A percentile compares a stretch with the other conserved stretches of the same genome.
phyloP scores from a whole-genome alignment of 1,139 yeast species.

The Scheffersomyces cryptocercus region DNA sequence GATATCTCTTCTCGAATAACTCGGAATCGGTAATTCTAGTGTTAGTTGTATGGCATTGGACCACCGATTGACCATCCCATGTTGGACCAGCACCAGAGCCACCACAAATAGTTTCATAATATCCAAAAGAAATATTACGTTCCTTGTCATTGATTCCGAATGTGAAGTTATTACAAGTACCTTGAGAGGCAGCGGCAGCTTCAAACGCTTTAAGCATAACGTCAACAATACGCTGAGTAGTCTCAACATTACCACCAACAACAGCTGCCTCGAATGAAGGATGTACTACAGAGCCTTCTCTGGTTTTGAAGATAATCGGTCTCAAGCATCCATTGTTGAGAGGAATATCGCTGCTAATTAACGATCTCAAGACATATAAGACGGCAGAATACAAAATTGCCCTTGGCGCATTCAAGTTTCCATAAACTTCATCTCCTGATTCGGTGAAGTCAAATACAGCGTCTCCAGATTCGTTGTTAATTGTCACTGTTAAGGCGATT shows the following conservation, averaged over 20 bases:
- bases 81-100: slow-evolving; percentile 53
- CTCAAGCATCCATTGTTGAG: slow-evolving; percentile 80
- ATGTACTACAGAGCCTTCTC: slow-evolving; percentile 66
- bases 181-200: slow-evolving; percentile 64
- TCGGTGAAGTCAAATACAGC: slow-evolving; percentile 44
- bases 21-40: slow-evolving; percentile 52
- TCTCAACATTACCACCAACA: slow-evolving; percentile 88
- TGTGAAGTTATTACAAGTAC: slow-evolving; percentile 51
- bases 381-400: slow-evolving; percentile 84
- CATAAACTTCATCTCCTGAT: slow-evolving; percentile 46
- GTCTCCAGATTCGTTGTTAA: slow-evolving; percentile 35
- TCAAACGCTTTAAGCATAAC: slow-evolving; percentile 73
- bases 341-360: slow-evolving; percentile 78
- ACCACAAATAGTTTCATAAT: slow-evolving; percentile 52
- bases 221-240: slow-evolving; percentile 82
- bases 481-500: slow-evolving; percentile 35
- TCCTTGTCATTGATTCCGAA: slow-evolving; percentile 46
- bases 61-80: slow-evolving; percentile 50
- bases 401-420: slow-evolving; percentile 48
- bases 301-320: slow-evolving; percentile 66
- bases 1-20: slow-evolving; percentile 48
- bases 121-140: slow-evolving; percentile 41
- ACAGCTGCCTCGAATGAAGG: slow-evolving; percentile 82
- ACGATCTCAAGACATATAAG: slow-evolving; percentile 71
- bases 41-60: slow-evolving; percentile 51